Evolutionary conservation across 495 filamentous ascomycete genomes (phyloP).

Genomic region (Hypoxylon fuscum): DNA sequence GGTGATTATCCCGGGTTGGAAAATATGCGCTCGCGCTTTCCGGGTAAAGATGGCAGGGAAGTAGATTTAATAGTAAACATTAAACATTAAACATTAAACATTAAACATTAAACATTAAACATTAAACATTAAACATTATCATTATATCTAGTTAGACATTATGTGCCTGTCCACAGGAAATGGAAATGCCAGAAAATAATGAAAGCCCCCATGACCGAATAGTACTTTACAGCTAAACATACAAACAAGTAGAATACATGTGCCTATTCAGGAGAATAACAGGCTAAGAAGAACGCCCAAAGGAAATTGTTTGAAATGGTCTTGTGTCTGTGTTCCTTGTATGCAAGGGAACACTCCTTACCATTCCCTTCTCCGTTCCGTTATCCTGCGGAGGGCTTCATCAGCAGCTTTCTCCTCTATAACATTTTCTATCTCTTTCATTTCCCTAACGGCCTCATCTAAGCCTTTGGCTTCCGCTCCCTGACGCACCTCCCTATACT

Average conservation of each 20-base stretch:
- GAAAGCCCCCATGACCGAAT: not conserved
- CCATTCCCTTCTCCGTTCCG: not conserved
- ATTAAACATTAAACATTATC: not conserved
- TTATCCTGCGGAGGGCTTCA: not conserved
- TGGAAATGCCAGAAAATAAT: too few relatives aligned
- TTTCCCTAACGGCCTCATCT: not conserved
- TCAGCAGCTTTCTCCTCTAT: not conserved
- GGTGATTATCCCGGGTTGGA: not conserved
- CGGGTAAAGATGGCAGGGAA: not conserved
- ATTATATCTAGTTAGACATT: too few relatives aligned
- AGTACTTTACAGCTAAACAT: too few relatives aligned
- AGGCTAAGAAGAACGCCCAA: too few relatives aligned
- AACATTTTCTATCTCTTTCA: not conserved
- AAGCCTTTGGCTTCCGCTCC: too few relatives aligned
- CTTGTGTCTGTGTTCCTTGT: too few relatives aligned
- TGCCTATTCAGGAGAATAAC: too few relatives aligned
- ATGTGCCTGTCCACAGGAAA: too few relatives aligned
- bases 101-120: not conserved
- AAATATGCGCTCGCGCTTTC: conserved; percentile 4
- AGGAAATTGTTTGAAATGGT: too few relatives aligned
- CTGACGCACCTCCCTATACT: too few relatives aligned
- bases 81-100: not conserved
- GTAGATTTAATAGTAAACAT: not conserved
- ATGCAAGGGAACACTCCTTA: not conserved
- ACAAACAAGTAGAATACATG: too few relatives aligned